These are phyloP conservation scores for Radiomyces spectabilis DNA, from an alignment of 192 early-diverging fungal genomes.

Conservation along the genomic window DNA sequence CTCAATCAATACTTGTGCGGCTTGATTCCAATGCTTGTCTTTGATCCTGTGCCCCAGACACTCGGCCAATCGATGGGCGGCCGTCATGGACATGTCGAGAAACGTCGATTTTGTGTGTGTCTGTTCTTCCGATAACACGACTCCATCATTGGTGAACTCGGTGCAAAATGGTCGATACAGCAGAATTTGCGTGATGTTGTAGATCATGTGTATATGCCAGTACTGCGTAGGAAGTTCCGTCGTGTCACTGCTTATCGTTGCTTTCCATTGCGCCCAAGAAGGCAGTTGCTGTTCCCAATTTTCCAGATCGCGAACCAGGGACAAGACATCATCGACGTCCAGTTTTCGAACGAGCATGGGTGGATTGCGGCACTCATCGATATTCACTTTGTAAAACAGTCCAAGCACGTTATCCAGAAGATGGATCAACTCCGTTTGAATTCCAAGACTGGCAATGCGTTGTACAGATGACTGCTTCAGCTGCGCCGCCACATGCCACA, in stretches of 20 bases:
- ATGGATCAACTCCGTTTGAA: no score
- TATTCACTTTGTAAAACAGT: no score
- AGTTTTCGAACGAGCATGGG: conserved; percentile 24
- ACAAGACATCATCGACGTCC: conserved; percentile 26
- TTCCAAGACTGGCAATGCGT: no score
- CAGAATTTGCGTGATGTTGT: conserved; percentile 20
- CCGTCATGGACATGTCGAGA: conserved; percentile 20
- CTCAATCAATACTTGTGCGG: conserved; percentile 3
- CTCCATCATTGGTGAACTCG: not conserved
- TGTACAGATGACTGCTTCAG: no score
- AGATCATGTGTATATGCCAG: conserved; percentile 19
- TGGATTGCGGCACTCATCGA: no score
- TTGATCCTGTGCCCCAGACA: not conserved
- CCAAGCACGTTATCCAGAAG: no score
- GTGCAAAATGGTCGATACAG: conserved; percentile 24
- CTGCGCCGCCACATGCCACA: no score
- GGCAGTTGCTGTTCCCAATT: conserved; percentile 21
- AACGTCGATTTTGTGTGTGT: conserved; percentile 24
- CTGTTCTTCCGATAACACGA: conserved; percentile 6
- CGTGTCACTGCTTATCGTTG: not conserved
- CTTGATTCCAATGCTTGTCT: not conserved
- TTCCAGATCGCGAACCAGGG: conserved; percentile 21
- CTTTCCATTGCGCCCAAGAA: conserved; percentile 9
- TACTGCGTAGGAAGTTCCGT: not conserved
- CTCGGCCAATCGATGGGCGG: conserved; percentile 11